Percentiles rank a stretch among this genome's conserved stretches.
phyloP scores from a whole-genome alignment of 371 early-diverging fungal species.

The Mortierella sp. region DNA sequence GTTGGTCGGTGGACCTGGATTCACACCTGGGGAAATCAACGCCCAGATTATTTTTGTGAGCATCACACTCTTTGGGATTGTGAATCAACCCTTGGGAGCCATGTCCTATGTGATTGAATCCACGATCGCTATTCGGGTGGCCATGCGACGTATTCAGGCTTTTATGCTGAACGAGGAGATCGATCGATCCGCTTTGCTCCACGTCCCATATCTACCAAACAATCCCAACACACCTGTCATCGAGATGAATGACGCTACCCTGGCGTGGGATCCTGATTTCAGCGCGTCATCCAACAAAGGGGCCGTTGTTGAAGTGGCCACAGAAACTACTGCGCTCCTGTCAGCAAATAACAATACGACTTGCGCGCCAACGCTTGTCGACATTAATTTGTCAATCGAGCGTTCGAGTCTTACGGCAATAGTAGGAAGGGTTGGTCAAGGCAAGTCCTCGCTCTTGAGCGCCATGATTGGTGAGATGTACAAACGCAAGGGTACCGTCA shows the following conservation, averaged over 20 bases:
- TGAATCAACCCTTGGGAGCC: slow-evolving; percentile 21
- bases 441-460: slow-evolving; percentile 60
- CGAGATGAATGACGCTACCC: slow-evolving; percentile 19
- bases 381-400: slow-evolving; percentile 36
- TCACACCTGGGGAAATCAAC: slow-evolving; percentile 43
- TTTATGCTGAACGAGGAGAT: slow-evolving; percentile 46
- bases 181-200: slow-evolving; percentile 56
- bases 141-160: slow-evolving; percentile 36
- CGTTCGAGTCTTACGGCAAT: slow-evolving; percentile 52
- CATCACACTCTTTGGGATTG: slow-evolving; percentile 23
- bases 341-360: too few species aligned
- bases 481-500: slow-evolving; percentile 38
- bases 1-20: slow-evolving; percentile 28
- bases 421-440: slow-evolving; percentile 61
- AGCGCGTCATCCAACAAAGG: too few species aligned
- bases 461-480: slow-evolving; percentile 60
- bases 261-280: slow-evolving; percentile 28
- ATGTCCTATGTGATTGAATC: slow-evolving; percentile 10
- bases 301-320: background rate
- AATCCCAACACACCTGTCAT: slow-evolving; percentile 12
- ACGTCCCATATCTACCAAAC: slow-evolving; percentile 7
- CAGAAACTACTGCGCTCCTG: too few species aligned
- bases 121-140: slow-evolving; percentile 18
- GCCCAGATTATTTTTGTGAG: slow-evolving; percentile 41
- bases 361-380: slow-evolving; percentile 10